Base-by-base conservation (phyloP, 768 basidiomycete genomes). In the Lactifluus piperatus region DNA sequence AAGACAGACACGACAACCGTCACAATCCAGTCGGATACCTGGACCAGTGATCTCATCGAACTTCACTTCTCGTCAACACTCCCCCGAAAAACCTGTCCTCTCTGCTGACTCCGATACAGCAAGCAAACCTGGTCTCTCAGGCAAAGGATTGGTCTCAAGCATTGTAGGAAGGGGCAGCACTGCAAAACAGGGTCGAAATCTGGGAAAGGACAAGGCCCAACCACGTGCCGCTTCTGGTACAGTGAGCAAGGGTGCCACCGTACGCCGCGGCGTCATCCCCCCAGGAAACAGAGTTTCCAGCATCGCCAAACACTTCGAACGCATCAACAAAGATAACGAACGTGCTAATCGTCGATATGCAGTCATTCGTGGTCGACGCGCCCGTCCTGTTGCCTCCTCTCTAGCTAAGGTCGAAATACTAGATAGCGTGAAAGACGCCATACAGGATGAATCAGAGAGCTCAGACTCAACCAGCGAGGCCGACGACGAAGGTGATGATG, bases 241-340 rank as follows among this genome's bases (percentile, higher is more conserved):
- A 27, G 70, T 71, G 14, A 69, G 67, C 9, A 87, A 82, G 68
- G 71, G 54, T 32, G 29, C 79, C 24, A 75, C 80, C 2, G 76
- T 85, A 66, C 81, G 86, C 51, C 76, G 83, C 24, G 74, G 79
- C 7, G 68, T 77, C 3, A 68, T 74, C 36, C 73, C 75, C 37
- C 67, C 78, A 7, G 83, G 83, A 16, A 79, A 73, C 55, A 91
- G 90, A 68, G 94, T 98, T 8, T 85, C 88, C 0, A 91, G 85
- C 55, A 91, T 97, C 14, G 82, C 94, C 10, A 85, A 88, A 64
- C 91, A 97, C 62, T 98, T 91, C 70, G 94, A 97, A 71, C 83
- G 89, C 16, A 79, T 97, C 32, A 81, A 77, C 56, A 81, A 82
- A 46, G 91, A 93, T 39, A 80, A 73, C 7, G 88, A 91, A 66